Evolutionary conservation across 805 yeast species (phyloP).

Genomic region (Ogataea naganishii): DNA sequence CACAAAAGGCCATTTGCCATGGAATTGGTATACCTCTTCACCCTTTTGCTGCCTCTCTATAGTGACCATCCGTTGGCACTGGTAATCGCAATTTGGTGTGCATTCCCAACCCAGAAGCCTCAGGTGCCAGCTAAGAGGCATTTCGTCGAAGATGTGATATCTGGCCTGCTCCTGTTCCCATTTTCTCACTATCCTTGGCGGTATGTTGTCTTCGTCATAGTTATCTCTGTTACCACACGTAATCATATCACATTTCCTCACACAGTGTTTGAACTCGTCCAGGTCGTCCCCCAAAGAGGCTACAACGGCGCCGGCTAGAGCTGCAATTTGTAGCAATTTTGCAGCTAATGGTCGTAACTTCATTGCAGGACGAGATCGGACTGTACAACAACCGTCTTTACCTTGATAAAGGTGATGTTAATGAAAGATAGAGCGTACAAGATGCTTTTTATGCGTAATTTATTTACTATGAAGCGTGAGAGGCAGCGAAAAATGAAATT

Average conservation of each 20-base stretch:
- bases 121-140: constrained; percentile 34
- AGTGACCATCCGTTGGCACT: constrained; percentile 78
- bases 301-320: background rate
- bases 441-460: too few species aligned
- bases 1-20: constrained; percentile 95
- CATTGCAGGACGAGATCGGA: too few species aligned
- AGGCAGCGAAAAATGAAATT: too few species aligned
- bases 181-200: constrained; percentile 10
- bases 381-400: too few species aligned
- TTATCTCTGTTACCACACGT: constrained; percentile 17
- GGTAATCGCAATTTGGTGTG: constrained; percentile 79
- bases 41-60: constrained; percentile 33
- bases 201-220: constrained; percentile 19
- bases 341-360: too few species aligned
- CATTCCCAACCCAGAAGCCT: constrained; percentile 64
- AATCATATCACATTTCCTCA: constrained; percentile 36
- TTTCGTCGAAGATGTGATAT: constrained; percentile 26
- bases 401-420: too few species aligned
- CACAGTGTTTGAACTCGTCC: constrained; percentile 47
- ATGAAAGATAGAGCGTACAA: too few species aligned
- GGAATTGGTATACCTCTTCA: constrained; percentile 72
- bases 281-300: constrained; percentile 59
- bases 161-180: constrained; percentile 22
- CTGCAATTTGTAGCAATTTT: too few species aligned
- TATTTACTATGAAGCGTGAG: too few species aligned